phyloP scores from a whole-genome alignment of 345 rosid genomes.

The Linum tenue region DNA sequence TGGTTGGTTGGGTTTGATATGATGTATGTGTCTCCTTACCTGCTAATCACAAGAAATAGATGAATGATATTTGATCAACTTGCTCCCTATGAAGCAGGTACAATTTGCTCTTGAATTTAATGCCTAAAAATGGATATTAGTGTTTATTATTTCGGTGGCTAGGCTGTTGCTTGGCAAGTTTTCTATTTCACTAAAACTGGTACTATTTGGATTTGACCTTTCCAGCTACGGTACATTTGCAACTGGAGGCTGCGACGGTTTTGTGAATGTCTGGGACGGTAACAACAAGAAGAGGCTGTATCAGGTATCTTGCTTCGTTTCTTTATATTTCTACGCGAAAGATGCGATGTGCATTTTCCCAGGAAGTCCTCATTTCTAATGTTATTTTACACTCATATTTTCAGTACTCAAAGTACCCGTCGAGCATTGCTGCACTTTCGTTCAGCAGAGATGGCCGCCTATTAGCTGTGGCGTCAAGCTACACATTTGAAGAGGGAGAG shows the following conservation, averaged over 20 bases:
- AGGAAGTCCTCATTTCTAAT: not conserved
- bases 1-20: too few species aligned
- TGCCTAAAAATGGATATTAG: not conserved
- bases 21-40: too few species aligned
- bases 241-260: constrained; percentile 98
- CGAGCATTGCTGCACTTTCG: constrained; percentile 84
- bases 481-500: constrained; percentile 94
- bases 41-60: too few species aligned
- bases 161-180: not conserved
- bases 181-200: too few species aligned
- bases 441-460: constrained; percentile 95
- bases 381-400: constrained; percentile 11
- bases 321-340: not conserved
- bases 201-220: not conserved
- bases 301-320: constrained; percentile 43
- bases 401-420: constrained; percentile 88
- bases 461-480: constrained; percentile 94
- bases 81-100: not conserved
- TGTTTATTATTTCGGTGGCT: too few species aligned
- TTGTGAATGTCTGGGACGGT: constrained; percentile 94
- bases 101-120: not conserved
- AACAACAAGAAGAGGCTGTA: constrained; percentile 97
- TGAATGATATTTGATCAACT: too few species aligned
- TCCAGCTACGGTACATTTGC: constrained; percentile 98
- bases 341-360: not conserved